Base-by-base conservation (phyloP, 257 asterid genomes). In the Phtheirospermum japonicum region DNA sequence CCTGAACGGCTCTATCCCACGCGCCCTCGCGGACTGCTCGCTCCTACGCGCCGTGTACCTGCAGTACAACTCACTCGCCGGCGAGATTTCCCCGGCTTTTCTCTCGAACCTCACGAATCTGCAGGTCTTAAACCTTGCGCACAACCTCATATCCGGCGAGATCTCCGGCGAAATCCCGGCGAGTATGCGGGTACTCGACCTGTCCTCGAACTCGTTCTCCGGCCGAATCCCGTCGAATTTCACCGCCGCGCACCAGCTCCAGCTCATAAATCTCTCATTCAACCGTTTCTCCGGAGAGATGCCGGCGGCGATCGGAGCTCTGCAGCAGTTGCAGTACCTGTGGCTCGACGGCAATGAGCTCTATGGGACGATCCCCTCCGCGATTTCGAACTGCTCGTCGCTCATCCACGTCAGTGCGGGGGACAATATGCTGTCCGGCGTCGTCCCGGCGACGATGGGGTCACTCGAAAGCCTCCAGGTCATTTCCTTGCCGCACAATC, bases 291-390 rank as follows among this genome's bases (percentile, higher is more conserved):
- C 90, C 70, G 94, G 94, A 12, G 79, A 61, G 28, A 80, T 89
- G 46, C 96, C 95, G 64, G 79, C 81, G 59, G 30, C 61, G 8
- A 61, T 86, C 14, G 96, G 96, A 10, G 59, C 48, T 12, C 57
- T 89, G 53, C 82, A 73, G 75, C 69, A 64, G 69, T 63, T 89
- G 62, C 69, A 71, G 75, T 76, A 79, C 61, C 31, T 89, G 37
- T 77, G 85, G 88, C 78, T 89, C 12, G 97, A 89, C 68, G 74
- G 73, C 0, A 89, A 89, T 40, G 19, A 48, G 5, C 78, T 89
- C 13, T 68, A 66, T 46, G 93, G 97, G 2, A 89, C 97, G 2
- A 76, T 89, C 54, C 90, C 95, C 2, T 86, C 97, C 6, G 89
- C 95, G 34, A 65, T 89, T 5, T 76, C 89, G 4, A 89, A 86